Percentiles rank a stretch among this genome's conserved stretches.
Evolutionary conservation across 345 rosid genomes (phyloP).

Genomic region (Brassica carinata): DNA sequence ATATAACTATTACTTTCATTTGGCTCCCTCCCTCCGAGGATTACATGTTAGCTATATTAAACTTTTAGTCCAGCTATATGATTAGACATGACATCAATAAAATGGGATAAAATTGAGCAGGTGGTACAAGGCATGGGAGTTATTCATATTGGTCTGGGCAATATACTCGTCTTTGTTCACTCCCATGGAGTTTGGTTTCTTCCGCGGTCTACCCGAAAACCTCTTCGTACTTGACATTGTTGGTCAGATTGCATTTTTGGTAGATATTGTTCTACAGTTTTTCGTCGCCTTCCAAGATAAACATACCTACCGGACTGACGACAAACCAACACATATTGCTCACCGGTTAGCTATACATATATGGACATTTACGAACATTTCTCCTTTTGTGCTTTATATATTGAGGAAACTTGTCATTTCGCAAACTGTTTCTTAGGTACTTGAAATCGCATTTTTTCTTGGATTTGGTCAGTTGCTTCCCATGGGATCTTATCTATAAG

Average conservation of each 20-base stretch:
- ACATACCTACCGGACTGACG: conserved; percentile 59
- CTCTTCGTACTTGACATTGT: conserved; percentile 72
- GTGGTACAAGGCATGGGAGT: conserved; percentile 66
- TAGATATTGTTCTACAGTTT: conserved; percentile 69
- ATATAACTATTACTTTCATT: background rate
- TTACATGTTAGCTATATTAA: background rate
- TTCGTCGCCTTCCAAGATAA: conserved; percentile 66
- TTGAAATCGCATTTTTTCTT: conserved; percentile 67
- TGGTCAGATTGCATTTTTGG: conserved; percentile 75
- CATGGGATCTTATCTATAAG: conserved; percentile 85
- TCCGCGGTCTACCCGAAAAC: conserved; percentile 69
- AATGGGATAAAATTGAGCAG: conserved; percentile 37
- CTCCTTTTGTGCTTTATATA: background rate
- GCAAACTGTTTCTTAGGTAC: conserved; percentile 49
- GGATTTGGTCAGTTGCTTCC: conserved; percentile 75
- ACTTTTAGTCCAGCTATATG: conserved; percentile 8
- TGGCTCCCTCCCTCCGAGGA: background rate
- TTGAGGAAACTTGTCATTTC: background rate
- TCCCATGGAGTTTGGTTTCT: conserved; percentile 90
- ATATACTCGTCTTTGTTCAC: conserved; percentile 83
- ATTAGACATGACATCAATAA: background rate
- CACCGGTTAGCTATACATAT: conserved; percentile 45
- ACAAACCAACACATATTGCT: conserved; percentile 58
- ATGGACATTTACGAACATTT: background rate
- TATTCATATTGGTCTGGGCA: conserved; percentile 80